These are phyloP conservation scores for Fusarium sp. DNA, from an alignment of 2,329 filamentous ascomycete species.

Conservation along the genomic window DNA sequence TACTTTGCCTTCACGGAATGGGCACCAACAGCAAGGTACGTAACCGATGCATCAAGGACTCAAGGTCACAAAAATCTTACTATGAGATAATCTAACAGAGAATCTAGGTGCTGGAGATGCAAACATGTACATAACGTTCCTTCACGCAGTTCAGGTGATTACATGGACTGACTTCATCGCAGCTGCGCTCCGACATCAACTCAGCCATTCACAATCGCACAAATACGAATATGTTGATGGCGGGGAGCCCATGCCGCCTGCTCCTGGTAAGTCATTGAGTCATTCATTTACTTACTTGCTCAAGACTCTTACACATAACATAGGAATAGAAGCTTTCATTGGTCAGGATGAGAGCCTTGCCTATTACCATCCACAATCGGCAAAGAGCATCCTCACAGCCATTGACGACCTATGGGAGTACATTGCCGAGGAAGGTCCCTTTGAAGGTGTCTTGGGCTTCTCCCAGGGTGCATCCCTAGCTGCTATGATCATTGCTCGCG, in stretches of 20 bases:
- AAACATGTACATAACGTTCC: background rate
- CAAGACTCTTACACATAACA: background rate
- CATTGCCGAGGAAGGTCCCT: background rate
- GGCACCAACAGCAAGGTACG: constrained; percentile 1
- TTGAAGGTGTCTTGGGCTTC: background rate
- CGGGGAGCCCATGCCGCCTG: background rate
- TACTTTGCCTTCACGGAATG: constrained; percentile 4
- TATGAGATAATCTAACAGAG: background rate
- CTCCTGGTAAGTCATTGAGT: background rate
- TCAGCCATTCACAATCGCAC: background rate
- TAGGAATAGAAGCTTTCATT: background rate
- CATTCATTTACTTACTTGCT: background rate
- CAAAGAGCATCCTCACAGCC: background rate
- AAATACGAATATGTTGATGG: constrained; percentile 3
- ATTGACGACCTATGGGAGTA: background rate
- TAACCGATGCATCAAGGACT: background rate
- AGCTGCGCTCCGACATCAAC: constrained; percentile 1
- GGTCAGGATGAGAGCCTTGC: background rate
- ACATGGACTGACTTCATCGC: background rate
- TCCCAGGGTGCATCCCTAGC: background rate
- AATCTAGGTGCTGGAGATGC: background rate
- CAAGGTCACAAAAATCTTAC: background rate
- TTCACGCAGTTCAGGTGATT: background rate
- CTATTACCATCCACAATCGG: background rate
- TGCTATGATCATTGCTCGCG: background rate